Conservation (phyloP, 768 basidiomycete species). For the Mycena filopes region DNA sequence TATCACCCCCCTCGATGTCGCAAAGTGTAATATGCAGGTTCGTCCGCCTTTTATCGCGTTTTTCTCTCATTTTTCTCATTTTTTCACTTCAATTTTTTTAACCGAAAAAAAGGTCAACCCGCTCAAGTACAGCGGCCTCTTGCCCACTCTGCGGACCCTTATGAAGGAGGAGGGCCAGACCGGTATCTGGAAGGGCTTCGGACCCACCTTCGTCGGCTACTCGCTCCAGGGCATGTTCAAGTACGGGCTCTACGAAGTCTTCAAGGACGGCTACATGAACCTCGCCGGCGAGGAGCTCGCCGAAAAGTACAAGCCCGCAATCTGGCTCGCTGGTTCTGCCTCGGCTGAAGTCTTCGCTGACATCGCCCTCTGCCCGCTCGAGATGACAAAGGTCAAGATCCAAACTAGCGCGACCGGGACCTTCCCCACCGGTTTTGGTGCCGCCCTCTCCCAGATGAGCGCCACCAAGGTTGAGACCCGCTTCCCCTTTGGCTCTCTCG, state of each 20-base stretch:
- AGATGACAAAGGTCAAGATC: conserved; percentile 94
- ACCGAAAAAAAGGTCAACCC: conserved; percentile 70
- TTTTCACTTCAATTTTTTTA: conserved; percentile 7
- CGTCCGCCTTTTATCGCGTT: conserved; percentile 32
- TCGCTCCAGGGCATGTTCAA: conserved; percentile 98
- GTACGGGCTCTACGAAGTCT: conserved; percentile 96
- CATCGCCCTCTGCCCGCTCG: conserved; percentile 93
- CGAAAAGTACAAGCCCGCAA: conserved; percentile 84
- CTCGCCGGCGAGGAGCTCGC: conserved; percentile 85
- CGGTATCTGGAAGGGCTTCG: conserved; percentile 95
- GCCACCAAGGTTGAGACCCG: conserved; percentile 75
- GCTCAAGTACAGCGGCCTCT: conserved; percentile 76
- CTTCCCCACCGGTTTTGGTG: conserved; percentile 80
- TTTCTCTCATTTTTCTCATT: background rate
- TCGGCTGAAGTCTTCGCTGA: conserved; percentile 97
- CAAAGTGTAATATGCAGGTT: conserved; percentile 94
- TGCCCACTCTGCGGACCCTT: conserved; percentile 69
- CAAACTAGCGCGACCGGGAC: conserved; percentile 81
- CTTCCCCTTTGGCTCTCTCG: conserved; percentile 87
- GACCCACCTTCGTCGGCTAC: conserved; percentile 93
- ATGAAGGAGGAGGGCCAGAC: conserved; percentile 82
- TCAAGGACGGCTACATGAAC: conserved; percentile 95
- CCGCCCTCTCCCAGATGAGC: conserved; percentile 79
- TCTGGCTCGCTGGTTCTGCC: conserved; percentile 95
- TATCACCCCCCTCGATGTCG: conserved; percentile 88